Evolutionary conservation across 768 basidiomycete genomes (phyloP).

Genomic region (Auricularia heimuer): DNA sequence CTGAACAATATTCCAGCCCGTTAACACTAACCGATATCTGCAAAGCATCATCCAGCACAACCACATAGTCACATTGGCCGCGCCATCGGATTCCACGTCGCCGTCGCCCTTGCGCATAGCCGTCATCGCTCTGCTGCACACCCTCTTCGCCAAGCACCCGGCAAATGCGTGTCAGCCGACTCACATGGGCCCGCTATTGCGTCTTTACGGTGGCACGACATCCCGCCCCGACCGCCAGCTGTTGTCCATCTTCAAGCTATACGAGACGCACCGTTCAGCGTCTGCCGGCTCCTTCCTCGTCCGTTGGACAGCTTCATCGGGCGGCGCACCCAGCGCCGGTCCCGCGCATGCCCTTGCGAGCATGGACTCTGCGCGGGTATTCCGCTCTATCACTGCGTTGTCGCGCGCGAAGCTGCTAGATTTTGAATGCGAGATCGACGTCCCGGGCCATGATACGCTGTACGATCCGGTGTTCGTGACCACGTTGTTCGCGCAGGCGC

Average conservation of each 20-base stretch:
- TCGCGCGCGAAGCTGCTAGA: conserved; percentile 39
- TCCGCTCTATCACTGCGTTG: conserved; percentile 63
- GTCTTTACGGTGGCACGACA: conserved; percentile 68
- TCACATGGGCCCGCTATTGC: conserved; percentile 68
- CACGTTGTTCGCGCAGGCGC: conserved; percentile 52
- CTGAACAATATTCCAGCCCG: conserved; percentile 33
- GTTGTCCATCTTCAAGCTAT: conserved; percentile 67
- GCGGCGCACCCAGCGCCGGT: conserved; percentile 32
- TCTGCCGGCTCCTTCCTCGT: conserved; percentile 56
- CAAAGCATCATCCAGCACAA: conserved; percentile 68
- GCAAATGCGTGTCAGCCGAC: conserved; percentile 76
- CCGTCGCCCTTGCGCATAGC: conserved; percentile 29
- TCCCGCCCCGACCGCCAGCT: conserved; percentile 53
- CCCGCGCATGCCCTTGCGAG: conserved; percentile 58
- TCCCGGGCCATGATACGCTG: conserved; percentile 29
- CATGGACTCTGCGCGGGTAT: conserved; percentile 56
- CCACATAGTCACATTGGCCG: conserved; percentile 44
- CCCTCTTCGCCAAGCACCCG: conserved; percentile 68
- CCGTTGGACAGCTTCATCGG: conserved; percentile 39
- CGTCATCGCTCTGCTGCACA: conserved; percentile 46
- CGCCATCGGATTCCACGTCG: conserved; percentile 9
- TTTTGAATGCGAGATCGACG: conserved; percentile 22
- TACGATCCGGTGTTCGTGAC: conserved; percentile 80
- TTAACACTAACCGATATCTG: conserved; percentile 61
- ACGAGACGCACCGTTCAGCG: conserved; percentile 58